Percentiles rank a stretch among this genome's conserved stretches.
These are phyloP conservation scores for Ganoderma lucidum DNA, from an alignment of 1,284 basidiomycete genomes.

Conservation along the genomic window DNA sequence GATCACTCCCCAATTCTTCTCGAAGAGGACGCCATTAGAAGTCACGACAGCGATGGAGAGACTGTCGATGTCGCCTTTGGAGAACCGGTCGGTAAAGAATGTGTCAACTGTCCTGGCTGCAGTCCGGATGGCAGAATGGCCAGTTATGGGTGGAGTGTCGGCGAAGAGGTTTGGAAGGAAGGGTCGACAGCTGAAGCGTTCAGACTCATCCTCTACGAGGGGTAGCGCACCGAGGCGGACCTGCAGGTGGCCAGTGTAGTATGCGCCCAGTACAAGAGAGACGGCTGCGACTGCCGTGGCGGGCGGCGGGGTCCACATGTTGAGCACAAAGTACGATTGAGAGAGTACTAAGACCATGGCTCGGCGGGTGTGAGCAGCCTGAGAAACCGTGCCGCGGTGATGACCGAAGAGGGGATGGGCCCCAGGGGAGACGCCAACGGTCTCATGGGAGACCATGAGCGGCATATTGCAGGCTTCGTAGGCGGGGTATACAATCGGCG, in stretches of 20 bases:
- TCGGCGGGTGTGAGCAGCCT: too few relatives aligned
- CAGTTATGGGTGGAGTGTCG: conserved; percentile 16
- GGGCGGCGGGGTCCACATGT: neutral
- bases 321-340: neutral
- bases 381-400: too few relatives aligned
- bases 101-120: neutral
- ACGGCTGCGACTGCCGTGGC: neutral
- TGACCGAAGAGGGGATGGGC: too few relatives aligned
- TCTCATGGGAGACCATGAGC: too few relatives aligned
- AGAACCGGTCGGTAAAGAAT: conserved; percentile 20
- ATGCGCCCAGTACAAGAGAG: neutral
- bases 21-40: conserved; percentile 20
- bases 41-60: conserved; percentile 29
- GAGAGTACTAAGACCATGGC: too few relatives aligned
- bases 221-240: neutral
- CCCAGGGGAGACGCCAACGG: too few relatives aligned
- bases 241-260: neutral
- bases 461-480: too few relatives aligned
- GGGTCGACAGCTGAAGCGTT: conserved; percentile 24
- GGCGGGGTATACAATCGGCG: too few relatives aligned
- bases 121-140: conserved; percentile 7
- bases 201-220: neutral
- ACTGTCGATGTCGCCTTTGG: conserved; percentile 29
- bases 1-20: conserved; percentile 25
- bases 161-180: conserved; percentile 26